phyloP scores from a whole-genome alignment of 139 green algal species.

The Trebouxia sp. region DNA sequence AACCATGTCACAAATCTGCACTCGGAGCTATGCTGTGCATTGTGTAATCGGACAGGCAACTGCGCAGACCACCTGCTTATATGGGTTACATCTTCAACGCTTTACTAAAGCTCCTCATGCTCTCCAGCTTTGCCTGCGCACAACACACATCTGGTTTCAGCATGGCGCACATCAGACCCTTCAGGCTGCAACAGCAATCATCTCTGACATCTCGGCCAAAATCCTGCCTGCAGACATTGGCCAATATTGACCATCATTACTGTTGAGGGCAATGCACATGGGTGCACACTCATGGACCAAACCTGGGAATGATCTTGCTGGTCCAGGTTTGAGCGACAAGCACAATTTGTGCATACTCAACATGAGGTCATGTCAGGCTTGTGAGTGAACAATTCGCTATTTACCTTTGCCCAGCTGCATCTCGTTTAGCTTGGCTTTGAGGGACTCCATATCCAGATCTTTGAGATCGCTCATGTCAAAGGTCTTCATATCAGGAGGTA shows the following conservation, averaged over 20 bases:
- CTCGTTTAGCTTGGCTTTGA: constrained; percentile 21
- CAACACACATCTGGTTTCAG: too few relatives aligned
- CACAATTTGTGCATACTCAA: background rate
- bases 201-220: too few relatives aligned
- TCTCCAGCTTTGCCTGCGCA: background rate
- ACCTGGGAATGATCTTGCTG: too few relatives aligned
- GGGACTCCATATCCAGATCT: constrained; percentile 21
- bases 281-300: too few relatives aligned
- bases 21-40: too few relatives aligned
- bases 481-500: background rate
- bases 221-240: too few relatives aligned
- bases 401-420: background rate
- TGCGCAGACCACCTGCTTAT: too few relatives aligned
- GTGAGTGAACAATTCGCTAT: too few relatives aligned
- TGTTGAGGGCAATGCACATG: too few relatives aligned
- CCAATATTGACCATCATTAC: too few relatives aligned
- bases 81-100: background rate
- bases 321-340: too few relatives aligned
- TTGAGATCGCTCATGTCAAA: constrained; percentile 14
- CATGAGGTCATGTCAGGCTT: background rate
- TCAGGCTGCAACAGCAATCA: background rate
- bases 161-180: too few relatives aligned
- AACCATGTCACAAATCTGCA: background rate
- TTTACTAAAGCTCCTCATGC: constrained; percentile 16
- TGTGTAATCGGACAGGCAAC: background rate